phyloP scores from a whole-genome alignment of 2,329 filamentous ascomycete species.

The Claviceps pusilla region DNA sequence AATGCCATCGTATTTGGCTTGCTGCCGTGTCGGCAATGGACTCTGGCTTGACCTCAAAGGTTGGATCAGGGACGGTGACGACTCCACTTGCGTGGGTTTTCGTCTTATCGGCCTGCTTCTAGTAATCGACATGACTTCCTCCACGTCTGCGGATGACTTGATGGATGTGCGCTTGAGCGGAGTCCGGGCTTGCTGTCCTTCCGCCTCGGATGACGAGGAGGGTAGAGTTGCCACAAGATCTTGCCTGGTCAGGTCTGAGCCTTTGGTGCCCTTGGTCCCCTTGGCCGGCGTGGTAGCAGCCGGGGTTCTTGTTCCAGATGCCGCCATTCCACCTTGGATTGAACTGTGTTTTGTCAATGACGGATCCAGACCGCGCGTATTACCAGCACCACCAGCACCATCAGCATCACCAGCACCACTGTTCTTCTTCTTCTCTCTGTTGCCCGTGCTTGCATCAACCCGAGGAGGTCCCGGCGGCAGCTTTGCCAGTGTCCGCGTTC shows the following conservation, averaged over 20 bases:
- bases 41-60: slow-evolving; percentile 3
- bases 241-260: not conserved
- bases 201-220: slow-evolving; percentile 4
- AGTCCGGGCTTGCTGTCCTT: not conserved
- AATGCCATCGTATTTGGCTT: slow-evolving; percentile 17
- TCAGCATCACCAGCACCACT: not conserved
- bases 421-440: not conserved
- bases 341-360: not conserved
- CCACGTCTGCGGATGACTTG: not conserved
- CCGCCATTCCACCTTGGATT: too few species aligned
- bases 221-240: slow-evolving; percentile 2
- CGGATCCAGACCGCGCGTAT: not conserved
- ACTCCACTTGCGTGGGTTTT: not conserved
- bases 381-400: not conserved
- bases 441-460: slow-evolving; percentile 9
- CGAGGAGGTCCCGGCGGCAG: slow-evolving; percentile 6
- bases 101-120: not conserved
- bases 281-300: not conserved
- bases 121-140: slow-evolving; percentile 1
- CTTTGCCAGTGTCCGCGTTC: not conserved
- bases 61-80: slow-evolving; percentile 4
- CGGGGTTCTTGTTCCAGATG: not conserved
- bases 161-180: not conserved
- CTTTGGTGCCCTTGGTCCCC: not conserved
- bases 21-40: not conserved